Percentiles rank a stretch among this genome's conserved stretches.
Conservation (phyloP, 2,329 filamentous ascomycete species). For the Waltergamsia citrina region DNA sequence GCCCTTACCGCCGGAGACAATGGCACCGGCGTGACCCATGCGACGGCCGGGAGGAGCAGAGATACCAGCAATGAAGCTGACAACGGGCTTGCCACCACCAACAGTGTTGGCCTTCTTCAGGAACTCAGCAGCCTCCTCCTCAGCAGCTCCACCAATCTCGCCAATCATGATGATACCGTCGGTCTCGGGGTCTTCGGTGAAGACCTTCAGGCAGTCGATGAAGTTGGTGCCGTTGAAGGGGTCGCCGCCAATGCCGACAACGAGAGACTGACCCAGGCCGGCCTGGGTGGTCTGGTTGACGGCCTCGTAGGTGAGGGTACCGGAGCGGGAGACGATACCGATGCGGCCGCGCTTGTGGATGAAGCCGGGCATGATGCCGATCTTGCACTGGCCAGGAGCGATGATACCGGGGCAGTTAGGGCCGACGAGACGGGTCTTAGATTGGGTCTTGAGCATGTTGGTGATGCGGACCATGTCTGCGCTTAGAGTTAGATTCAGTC, state of each 20-base stretch:
- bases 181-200: slow-evolving; percentile 90
- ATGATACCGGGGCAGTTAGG: slow-evolving; percentile 99
- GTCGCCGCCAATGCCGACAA: slow-evolving; percentile 96
- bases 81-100: slow-evolving; percentile 82
- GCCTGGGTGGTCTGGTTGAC: slow-evolving; percentile 99
- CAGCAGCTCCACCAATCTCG: slow-evolving; percentile 93
- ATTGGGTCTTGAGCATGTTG: slow-evolving; percentile 93
- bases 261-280: slow-evolving; percentile 93
- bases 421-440: slow-evolving; percentile 91
- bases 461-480: slow-evolving; percentile 98
- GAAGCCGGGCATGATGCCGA: slow-evolving; percentile 98
- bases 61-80: slow-evolving; percentile 97
- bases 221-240: slow-evolving; percentile 99
- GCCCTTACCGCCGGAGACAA: slow-evolving; percentile 95
- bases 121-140: slow-evolving; percentile 98
- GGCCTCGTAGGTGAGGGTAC: slow-evolving; percentile 97
- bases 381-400: slow-evolving; percentile 93
- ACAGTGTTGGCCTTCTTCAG: slow-evolving; percentile 83
- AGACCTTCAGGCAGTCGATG: slow-evolving; percentile 97
- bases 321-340: slow-evolving; percentile 95
- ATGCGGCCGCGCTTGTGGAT: slow-evolving; percentile 99
- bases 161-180: slow-evolving; percentile 99
- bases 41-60: slow-evolving; percentile 90
- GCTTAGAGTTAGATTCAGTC: slow-evolving; percentile 9
- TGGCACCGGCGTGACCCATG: slow-evolving; percentile 98